phyloP scores from a whole-genome alignment of 1,284 basidiomycete species.

The Melampsora larici-populina region DNA sequence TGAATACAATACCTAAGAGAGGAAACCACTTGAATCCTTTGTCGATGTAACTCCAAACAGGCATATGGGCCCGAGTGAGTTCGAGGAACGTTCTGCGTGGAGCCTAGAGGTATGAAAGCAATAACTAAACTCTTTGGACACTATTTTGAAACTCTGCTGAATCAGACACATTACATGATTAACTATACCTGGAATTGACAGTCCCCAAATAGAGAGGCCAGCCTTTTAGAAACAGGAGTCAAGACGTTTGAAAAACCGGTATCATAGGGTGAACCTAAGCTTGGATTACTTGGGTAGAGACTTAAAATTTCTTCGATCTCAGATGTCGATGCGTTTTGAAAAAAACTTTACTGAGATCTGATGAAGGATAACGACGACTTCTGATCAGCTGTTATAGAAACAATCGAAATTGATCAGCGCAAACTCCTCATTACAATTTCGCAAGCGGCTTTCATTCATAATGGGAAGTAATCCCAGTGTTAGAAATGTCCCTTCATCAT shows the following conservation, averaged over 20 bases:
- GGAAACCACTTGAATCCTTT: background rate
- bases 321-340: background rate
- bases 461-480: background rate
- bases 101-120: background rate
- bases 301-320: background rate
- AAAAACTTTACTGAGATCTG: background rate
- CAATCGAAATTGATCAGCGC: too few relatives aligned
- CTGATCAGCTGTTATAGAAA: too few relatives aligned
- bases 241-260: slow-evolving; percentile 1
- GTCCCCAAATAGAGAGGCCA: slow-evolving; percentile 2
- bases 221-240: background rate
- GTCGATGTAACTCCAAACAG: slow-evolving; percentile 12
- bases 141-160: background rate
- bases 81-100: background rate
- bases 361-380: background rate
- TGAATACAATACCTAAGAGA: background rate
- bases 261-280: background rate
- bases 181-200: background rate
- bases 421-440: background rate
- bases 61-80: background rate
- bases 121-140: too few relatives aligned
- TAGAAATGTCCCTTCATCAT: slow-evolving; percentile 10
- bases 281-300: slow-evolving; percentile 1
- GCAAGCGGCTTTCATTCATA: background rate
- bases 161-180: background rate